phyloP scores from a whole-genome alignment of 192 early-diverging fungal genomes.

The Chytriomyces sp. region DNA sequence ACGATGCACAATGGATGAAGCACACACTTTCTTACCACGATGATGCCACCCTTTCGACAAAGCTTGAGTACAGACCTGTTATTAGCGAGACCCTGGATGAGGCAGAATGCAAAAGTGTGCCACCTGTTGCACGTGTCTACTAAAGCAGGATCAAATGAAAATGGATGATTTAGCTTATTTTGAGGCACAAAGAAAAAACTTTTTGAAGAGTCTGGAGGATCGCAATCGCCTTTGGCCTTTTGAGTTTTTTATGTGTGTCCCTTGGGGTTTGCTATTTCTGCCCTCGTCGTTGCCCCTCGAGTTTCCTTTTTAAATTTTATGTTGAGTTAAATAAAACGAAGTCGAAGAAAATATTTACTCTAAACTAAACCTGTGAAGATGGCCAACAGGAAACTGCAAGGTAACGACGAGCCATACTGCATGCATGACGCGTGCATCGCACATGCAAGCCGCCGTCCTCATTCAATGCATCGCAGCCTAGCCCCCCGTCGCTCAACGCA shows the following conservation, averaged over 20 bases:
- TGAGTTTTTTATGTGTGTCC: too few species aligned
- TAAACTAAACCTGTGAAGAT: neutral
- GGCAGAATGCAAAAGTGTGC: constrained; percentile 89
- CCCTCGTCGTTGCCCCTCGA: too few species aligned
- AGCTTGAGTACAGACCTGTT: constrained; percentile 85
- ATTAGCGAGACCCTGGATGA: constrained; percentile 84
- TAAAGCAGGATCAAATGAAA: constrained; percentile 42
- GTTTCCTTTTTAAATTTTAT: too few species aligned
- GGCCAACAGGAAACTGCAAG: neutral
- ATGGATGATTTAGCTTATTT: too few species aligned
- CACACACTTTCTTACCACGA: constrained; percentile 96
- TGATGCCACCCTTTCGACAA: constrained; percentile 75
- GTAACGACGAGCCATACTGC: neutral
- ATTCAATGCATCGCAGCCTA: too few species aligned
- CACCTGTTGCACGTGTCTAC: constrained; percentile 86
- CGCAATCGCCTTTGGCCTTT: too few species aligned
- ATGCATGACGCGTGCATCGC: neutral
- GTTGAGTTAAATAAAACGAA: too few species aligned
- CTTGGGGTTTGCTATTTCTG: too few species aligned
- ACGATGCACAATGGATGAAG: constrained; percentile 98
- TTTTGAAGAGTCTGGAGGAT: too few species aligned
- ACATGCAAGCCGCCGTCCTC: neutral
- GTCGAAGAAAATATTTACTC: too few species aligned
- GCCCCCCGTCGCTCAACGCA: too few species aligned
- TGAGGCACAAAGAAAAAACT: too few species aligned